Base-by-base conservation (phyloP, 768 basidiomycete genomes). In the Termitomyces sp. region DNA sequence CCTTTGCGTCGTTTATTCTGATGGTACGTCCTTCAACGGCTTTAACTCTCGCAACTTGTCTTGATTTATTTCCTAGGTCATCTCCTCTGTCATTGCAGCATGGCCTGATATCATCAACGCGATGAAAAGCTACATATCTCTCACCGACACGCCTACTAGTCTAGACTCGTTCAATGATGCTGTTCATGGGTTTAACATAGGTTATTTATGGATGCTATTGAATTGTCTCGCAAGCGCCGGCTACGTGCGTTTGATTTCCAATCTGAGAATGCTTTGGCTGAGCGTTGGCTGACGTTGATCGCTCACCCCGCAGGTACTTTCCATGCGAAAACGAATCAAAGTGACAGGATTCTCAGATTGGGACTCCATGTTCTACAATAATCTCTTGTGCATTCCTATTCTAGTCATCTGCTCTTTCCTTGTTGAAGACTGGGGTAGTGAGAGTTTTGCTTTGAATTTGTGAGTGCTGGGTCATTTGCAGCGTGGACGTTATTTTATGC, bases 311-410 rank as follows among this genome's bases (percentile, higher is more conserved):
- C 65, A 96, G 94, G 93, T 97, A 41, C 81, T 99, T 51, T 80
- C 91, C 42, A 98, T 98, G 97, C 85, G 97, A 58, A 98, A 96
- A 72, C 84, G 89, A 58, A 98, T 99, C 79, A 98, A 98, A 76
- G 72, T 79, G 44, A 98, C 94, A 16, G 93, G 93, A 20, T 98
- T 98, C 76, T 81, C 94, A 51, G 96, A 99, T 68, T 97, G 95
- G 95, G 96, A 98, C 68, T 88, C 95, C 13, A 98, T 98, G 95
- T 96, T 93, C 76, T 98, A 98, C 79, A 97, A 96, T 77, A 99
- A 98, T 72, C 70, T 98, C 47, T 76, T 98, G 54, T 96, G 93
- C 20, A 95, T 98, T 65, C 97, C 97, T 5, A 86, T 98, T 41
- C 77, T 99, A 46, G 79, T 82, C 56, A 66, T 93, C 53, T 93